A percentile compares a stretch with the other conserved stretches of the same genome.
These are phyloP conservation scores for Fusarium dimerum DNA, from an alignment of 2,329 filamentous ascomycete genomes.

Conservation along the genomic window DNA sequence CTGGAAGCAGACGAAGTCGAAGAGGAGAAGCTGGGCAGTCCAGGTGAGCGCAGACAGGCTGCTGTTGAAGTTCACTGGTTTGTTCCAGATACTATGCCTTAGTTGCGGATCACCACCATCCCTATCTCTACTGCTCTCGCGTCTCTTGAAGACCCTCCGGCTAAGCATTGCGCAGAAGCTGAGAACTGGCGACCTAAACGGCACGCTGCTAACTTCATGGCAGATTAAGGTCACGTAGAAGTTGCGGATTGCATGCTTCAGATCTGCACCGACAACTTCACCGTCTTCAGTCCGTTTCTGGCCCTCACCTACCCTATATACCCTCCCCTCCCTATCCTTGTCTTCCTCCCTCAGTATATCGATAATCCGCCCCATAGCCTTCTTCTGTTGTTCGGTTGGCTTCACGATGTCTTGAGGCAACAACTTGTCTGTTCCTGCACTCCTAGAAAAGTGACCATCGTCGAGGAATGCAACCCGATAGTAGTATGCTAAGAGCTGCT, in stretches of 20 bases:
- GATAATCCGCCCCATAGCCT: constrained; percentile 7
- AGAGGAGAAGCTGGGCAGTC: constrained; percentile 1
- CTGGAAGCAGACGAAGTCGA: constrained; percentile 4
- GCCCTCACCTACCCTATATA: neutral
- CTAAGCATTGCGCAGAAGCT: constrained; percentile 5
- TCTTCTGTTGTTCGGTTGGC: constrained; percentile 2
- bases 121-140: neutral
- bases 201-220: neutral
- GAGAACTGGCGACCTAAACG: neutral
- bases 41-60: constrained; percentile 1
- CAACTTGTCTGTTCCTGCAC: neutral
- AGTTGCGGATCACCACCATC: neutral
- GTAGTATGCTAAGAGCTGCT: constrained; percentile 8
- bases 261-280: neutral
- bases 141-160: neutral
- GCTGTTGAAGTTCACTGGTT: constrained; percentile 1
- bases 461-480: constrained; percentile 6
- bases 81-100: neutral
- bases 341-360: neutral
- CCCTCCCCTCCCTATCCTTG: neutral
- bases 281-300: neutral
- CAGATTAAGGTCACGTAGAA: constrained; percentile 3
- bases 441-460: constrained; percentile 6
- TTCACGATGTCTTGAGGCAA: constrained; percentile 8
- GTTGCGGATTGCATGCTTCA: constrained; percentile 3